Evolutionary conservation across 129 eudicot genomes (phyloP).

Genomic region (Calendula officinalis): DNA sequence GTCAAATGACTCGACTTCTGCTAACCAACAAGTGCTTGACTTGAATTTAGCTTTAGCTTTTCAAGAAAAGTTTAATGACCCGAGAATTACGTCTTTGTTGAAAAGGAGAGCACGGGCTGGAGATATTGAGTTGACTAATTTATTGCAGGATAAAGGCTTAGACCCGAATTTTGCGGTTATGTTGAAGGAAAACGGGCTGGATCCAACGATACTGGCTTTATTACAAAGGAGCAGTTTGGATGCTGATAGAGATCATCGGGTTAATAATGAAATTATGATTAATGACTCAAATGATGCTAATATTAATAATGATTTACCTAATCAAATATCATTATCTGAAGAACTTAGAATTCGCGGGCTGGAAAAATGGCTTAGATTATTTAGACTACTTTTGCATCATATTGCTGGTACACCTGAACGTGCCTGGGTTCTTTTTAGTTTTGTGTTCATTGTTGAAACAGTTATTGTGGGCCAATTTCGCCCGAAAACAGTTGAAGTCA

Average conservation of each 20-base stretch:
- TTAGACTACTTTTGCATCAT: constrained; percentile 74
- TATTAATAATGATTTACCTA: constrained; percentile 55
- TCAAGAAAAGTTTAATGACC: constrained; percentile 89
- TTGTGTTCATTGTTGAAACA: constrained; percentile 81
- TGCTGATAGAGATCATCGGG: constrained; percentile 98
- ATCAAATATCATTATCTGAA: constrained; percentile 84
- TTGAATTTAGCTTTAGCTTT: constrained; percentile 79
- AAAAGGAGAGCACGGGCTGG: constrained; percentile 70
- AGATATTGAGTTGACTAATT: constrained; percentile 69
- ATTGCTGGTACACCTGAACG: constrained; percentile 91
- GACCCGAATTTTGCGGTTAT: constrained; percentile 98
- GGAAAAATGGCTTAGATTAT: constrained; percentile 84
- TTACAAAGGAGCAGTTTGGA: constrained; percentile 97
- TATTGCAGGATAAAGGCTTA: constrained; percentile 89
- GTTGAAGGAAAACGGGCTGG: constrained; percentile 95
- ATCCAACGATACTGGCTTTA: constrained; percentile 85
- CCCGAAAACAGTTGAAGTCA: constrained; percentile 64
- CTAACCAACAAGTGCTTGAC: constrained; percentile 67
- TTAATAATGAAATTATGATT: constrained; percentile 56
- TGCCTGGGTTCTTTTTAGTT: constrained; percentile 96
- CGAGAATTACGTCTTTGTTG: constrained; percentile 76
- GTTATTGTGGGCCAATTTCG: constrained; percentile 76
- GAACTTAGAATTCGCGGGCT: constrained; percentile 89
- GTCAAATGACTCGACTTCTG: constrained; percentile 72
- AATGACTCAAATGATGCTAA: constrained; percentile 58